phyloP scores from a whole-genome alignment of 2,329 filamentous ascomycete species.

The Calonectria pauciramosa region DNA sequence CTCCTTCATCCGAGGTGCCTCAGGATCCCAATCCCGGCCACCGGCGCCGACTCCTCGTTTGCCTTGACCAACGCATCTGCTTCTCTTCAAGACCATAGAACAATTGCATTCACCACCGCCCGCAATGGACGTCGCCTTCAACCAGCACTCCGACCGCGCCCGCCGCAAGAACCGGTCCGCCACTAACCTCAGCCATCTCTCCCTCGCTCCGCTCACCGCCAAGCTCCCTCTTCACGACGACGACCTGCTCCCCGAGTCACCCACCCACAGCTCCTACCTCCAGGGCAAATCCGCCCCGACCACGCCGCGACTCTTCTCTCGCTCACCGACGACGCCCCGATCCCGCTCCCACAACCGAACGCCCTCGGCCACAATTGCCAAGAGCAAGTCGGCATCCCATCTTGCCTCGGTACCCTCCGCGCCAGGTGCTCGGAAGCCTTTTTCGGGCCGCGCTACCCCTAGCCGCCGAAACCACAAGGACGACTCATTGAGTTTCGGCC shows the following conservation, averaged over 20 bases:
- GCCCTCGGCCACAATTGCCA: conserved; percentile 60
- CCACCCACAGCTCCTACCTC: conserved; percentile 61
- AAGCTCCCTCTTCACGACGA: conserved; percentile 71
- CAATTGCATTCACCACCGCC: background rate
- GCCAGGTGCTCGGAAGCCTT: conserved; percentile 34
- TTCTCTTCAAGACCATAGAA: conserved; percentile 2
- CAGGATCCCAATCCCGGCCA: conserved; percentile 9
- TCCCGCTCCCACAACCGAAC: conserved; percentile 61
- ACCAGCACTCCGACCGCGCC: conserved; percentile 69
- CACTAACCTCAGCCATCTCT: conserved; percentile 71
- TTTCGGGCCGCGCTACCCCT: conserved; percentile 52
- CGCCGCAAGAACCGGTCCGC: conserved; percentile 71
- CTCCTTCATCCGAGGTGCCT: conserved; percentile 8
- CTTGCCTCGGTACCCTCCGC: conserved; percentile 51
- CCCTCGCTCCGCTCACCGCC: conserved; percentile 74
- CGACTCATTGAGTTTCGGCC: conserved; percentile 43
- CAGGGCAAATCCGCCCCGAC: conserved; percentile 74
- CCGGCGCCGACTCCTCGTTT: background rate
- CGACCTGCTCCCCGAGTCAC: conserved; percentile 58
- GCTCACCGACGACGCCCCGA: conserved; percentile 65
- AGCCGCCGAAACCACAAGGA: conserved; percentile 50
- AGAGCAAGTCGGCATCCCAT: conserved; percentile 75
- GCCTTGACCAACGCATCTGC: background rate
- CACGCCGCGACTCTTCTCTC: conserved; percentile 73
- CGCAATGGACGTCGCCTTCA: conserved; percentile 71